Percentiles rank a stretch among this genome's conserved stretches.
These are phyloP conservation scores for Monilinia fructigena DNA, from an alignment of 2,329 filamentous ascomycete species.

Conservation along the genomic window DNA sequence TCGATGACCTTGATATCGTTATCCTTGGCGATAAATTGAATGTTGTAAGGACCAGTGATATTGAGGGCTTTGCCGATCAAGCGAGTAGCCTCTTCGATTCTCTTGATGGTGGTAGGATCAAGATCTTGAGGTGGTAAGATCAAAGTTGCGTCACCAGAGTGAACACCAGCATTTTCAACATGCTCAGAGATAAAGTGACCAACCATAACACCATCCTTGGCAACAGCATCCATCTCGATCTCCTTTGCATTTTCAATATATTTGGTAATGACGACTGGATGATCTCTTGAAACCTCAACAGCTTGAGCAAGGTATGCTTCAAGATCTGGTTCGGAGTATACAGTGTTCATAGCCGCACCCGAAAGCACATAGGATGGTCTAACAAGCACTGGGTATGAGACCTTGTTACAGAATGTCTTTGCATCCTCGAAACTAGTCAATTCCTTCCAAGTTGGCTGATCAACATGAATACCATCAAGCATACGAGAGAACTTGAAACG, in stretches of 20 bases:
- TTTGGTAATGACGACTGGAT: slow-evolving; percentile 97
- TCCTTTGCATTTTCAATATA: slow-evolving; percentile 97
- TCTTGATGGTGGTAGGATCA: slow-evolving; percentile 72
- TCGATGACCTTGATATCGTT: slow-evolving; percentile 94
- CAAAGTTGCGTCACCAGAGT: slow-evolving; percentile 95
- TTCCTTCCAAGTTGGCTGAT: slow-evolving; percentile 98
- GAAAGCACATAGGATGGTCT: slow-evolving; percentile 95
- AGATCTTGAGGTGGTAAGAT: slow-evolving; percentile 84
- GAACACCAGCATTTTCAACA: slow-evolving; percentile 94
- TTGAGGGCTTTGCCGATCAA: slow-evolving; percentile 97
- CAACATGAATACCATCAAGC: slow-evolving; percentile 91
- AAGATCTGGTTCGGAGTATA: slow-evolving; percentile 81
- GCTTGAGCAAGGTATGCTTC: slow-evolving; percentile 93
- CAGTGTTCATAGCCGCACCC: slow-evolving; percentile 97
- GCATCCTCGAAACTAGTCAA: slow-evolving; percentile 88
- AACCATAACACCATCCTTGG: slow-evolving; percentile 79
- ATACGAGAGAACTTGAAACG: slow-evolving; percentile 98
- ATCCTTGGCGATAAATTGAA: slow-evolving; percentile 93
- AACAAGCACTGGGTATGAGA: slow-evolving; percentile 92
- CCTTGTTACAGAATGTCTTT: slow-evolving; percentile 76
- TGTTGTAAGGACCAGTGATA: slow-evolving; percentile 98
- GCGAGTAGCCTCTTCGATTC: slow-evolving; percentile 90
- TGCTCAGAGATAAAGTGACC: slow-evolving; percentile 94
- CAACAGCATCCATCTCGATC: slow-evolving; percentile 94
- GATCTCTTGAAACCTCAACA: slow-evolving; percentile 88